Conservation (phyloP, 2,329 filamentous ascomycete species). For the Thelonectria discophora region DNA sequence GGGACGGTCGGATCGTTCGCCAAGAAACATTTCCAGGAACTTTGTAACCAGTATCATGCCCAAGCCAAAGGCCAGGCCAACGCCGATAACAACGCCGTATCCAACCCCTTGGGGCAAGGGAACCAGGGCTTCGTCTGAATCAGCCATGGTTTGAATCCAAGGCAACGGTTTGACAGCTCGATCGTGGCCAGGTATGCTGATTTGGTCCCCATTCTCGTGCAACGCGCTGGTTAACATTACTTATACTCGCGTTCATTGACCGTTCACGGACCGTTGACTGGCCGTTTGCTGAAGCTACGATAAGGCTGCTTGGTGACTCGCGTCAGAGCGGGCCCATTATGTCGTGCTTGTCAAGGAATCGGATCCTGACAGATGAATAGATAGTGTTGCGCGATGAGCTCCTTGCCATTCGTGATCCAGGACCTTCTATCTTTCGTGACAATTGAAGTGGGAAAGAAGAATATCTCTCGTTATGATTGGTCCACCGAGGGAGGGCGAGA, state of each 20-base stretch:
- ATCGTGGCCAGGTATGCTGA: not conserved
- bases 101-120: conserved; percentile 19
- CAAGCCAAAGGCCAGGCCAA: conserved; percentile 21
- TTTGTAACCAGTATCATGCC: conserved; percentile 24
- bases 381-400: conserved; percentile 2
- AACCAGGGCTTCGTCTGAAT: conserved; percentile 14
- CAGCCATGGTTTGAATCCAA: not conserved
- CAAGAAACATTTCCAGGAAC: conserved; percentile 12
- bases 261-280: not conserved
- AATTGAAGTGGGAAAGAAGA: not conserved
- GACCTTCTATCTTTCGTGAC: not conserved
- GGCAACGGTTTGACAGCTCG: not conserved
- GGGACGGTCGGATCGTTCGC: conserved; percentile 16
- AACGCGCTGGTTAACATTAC: not conserved
- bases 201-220: not conserved
- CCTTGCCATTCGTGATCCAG: not conserved
- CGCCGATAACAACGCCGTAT: conserved; percentile 25
- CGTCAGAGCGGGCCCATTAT: conserved; percentile 13
- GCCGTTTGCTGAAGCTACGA: not conserved
- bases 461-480: not conserved
- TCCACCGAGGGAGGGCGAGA: not conserved
- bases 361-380: not conserved
- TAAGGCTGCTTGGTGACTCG: conserved; percentile 4
- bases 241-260: not conserved
- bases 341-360: conserved; percentile 11